Evolutionary conservation across 169 alveolate species (phyloP).

Genomic region (Plasmodium ovale): DNA sequence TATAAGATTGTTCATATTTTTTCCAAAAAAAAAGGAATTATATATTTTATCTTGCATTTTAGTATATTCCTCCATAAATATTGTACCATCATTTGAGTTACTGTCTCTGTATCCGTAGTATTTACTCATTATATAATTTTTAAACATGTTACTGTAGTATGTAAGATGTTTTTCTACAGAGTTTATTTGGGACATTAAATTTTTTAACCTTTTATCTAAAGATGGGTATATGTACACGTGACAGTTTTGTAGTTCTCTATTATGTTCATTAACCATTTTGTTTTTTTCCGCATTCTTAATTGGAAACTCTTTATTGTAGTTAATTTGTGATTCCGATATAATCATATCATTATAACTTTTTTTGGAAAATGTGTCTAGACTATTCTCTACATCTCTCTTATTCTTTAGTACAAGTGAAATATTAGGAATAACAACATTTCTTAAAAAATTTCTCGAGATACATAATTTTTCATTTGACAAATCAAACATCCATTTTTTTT

Average conservation of each 20-base stretch:
- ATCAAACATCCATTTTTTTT: constrained; percentile 55
- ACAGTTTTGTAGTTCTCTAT: neutral
- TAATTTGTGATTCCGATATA: neutral
- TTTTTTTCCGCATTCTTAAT: neutral
- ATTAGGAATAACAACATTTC: constrained; percentile 45
- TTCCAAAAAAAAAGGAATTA: neutral
- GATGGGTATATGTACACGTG: constrained; percentile 16
- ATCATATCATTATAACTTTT: neutral
- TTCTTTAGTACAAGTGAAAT: constrained; percentile 18
- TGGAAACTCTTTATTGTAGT: too few species aligned
- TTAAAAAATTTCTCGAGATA: constrained; percentile 31
- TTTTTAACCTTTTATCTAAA: constrained; percentile 16
- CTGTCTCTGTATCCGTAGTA: neutral
- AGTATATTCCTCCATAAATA: constrained; percentile 28
- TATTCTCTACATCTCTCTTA: neutral
- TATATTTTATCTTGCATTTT: constrained; percentile 61
- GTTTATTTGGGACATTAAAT: constrained; percentile 12
- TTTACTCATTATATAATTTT: constrained; percentile 21
- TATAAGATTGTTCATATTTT: constrained; percentile 7
- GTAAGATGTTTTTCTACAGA: constrained; percentile 24
- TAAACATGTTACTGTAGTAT: constrained; percentile 13
- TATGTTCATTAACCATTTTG: neutral
- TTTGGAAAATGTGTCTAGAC: neutral
- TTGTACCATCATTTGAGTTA: neutral
- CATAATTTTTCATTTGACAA: constrained; percentile 21